Percentiles rank a stretch among this genome's conserved stretches.
These are phyloP conservation scores for Beauveria sp. DNA, from an alignment of 2,329 filamentous ascomycete genomes.

Conservation along the genomic window DNA sequence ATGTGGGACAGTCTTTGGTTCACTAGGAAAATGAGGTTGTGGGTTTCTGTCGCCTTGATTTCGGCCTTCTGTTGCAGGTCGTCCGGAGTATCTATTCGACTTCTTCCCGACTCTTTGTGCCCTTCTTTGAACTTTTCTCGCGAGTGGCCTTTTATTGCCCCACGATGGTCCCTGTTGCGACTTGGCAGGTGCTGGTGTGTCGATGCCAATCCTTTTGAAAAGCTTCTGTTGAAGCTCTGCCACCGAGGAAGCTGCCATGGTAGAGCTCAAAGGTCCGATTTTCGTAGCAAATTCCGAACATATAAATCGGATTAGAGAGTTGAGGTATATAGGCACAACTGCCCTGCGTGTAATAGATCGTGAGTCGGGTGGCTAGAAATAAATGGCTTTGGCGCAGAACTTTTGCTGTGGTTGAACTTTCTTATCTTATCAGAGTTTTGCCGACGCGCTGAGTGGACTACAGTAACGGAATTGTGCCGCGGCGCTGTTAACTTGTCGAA, in stretches of 20 bases:
- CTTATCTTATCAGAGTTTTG: constrained; percentile 7
- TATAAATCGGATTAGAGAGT: background rate
- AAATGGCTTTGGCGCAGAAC: background rate
- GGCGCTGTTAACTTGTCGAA: too few relatives aligned
- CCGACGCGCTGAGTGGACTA: too few relatives aligned
- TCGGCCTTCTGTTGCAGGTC: constrained; percentile 12
- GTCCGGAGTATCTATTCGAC: constrained; percentile 24
- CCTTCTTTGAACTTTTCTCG: constrained; percentile 60
- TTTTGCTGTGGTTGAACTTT: background rate
- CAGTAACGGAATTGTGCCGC: too few relatives aligned
- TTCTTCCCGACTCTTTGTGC: constrained; percentile 57
- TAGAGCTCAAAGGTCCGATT: background rate
- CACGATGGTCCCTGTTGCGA: constrained; percentile 13
- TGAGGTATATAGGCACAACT: background rate
- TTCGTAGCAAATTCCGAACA: background rate
- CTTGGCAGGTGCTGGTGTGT: constrained; percentile 17
- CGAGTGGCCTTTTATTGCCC: constrained; percentile 15
- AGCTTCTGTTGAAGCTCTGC: constrained; percentile 30
- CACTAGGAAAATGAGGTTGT: background rate
- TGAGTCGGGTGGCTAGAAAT: background rate
- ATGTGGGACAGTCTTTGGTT: constrained; percentile 1
- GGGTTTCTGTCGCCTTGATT: constrained; percentile 12
- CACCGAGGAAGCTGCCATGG: constrained; percentile 20
- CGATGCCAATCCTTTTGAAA: constrained; percentile 29
- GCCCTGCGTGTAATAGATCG: background rate